Base-by-base conservation (phyloP, 768 basidiomycete genomes). In the Boletus sp. region DNA sequence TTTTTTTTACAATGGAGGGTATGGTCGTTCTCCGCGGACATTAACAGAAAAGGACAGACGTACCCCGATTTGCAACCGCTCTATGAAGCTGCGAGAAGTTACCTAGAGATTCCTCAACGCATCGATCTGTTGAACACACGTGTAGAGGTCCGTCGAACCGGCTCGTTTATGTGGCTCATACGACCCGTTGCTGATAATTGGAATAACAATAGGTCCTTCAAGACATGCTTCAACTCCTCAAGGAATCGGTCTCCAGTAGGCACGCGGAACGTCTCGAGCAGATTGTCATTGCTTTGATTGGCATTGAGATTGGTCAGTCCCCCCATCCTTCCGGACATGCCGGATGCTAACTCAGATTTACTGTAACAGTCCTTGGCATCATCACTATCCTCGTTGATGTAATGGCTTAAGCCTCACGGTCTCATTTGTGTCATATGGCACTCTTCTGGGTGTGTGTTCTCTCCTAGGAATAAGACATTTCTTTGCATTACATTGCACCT, bases 1-100 rank as follows among this genome's bases (percentile, higher is more conserved):
- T n/a, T 45, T 66, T 40, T 67, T 37, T 37, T 38, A 43, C 45
- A 25, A 50, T 40, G 42, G 21, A 25, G 50, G 33, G 19, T 27
- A 14, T 15, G 25, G 19, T 47, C 25, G 43, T 49, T 56, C 35
- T 53, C 66, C 64, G 54, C 56, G 52, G 57, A 61, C 15, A 48
- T 60, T 62, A 55, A 63, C 35, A 14, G 56, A n/a, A 44, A 45
- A 32, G 41, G 56, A 50, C 72, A 93, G 93, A 89, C 88, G 54
- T 97, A 86, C 68, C 95, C 95, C 23, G 95, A 98, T 75, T 77
- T 98, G 21, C 93, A 97, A 73, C 95, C 95, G 11, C 75, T 98
- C 34, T 98, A 97, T 70, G 90, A 93, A 59, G 93, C 94, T 4
- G 91, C 93, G 17, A 81, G 94, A 62, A 91, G 89, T 65, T 98